Conservation (phyloP, 371 early-diverging fungal genomes). For the Cokeromyces recurvatus region DNA sequence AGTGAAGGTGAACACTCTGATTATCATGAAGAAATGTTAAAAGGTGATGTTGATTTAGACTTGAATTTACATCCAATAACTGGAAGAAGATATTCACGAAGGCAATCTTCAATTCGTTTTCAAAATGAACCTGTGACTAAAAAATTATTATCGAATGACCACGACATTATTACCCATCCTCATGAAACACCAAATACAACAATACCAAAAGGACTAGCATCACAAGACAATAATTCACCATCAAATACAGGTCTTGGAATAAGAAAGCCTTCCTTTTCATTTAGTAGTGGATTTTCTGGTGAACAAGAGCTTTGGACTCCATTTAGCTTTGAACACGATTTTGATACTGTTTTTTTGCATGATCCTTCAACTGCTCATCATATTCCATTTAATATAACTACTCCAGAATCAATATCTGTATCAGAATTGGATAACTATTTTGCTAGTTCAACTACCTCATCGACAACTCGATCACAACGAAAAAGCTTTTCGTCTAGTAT, state of each 20-base stretch:
- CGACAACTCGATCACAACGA: slow-evolving; percentile 9
- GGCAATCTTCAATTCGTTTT: neutral
- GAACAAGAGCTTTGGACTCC: slow-evolving; percentile 46
- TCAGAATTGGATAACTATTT: slow-evolving; percentile 46
- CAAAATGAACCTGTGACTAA: neutral
- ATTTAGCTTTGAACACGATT: slow-evolving; percentile 41
- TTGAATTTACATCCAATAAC: neutral
- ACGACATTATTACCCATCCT: neutral
- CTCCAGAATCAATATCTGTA: slow-evolving; percentile 45
- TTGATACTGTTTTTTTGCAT: slow-evolving; percentile 39
- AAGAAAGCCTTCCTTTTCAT: slow-evolving; percentile 21
- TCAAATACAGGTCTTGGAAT: neutral
- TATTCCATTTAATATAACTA: slow-evolving; percentile 34
- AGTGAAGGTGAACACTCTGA: slow-evolving; percentile 50
- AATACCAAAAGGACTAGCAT: neutral
- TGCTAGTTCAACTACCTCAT: slow-evolving; percentile 3
- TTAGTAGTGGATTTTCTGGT: slow-evolving; percentile 19
- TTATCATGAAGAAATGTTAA: slow-evolving; percentile 57
- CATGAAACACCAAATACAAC: neutral
- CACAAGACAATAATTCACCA: neutral
- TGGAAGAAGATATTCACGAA: slow-evolving; percentile 5
- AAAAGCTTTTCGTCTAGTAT: slow-evolving; percentile 19
- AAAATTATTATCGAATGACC: neutral
- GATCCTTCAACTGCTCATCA: slow-evolving; percentile 19
- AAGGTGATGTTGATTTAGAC: slow-evolving; percentile 24